phyloP scores from a whole-genome alignment of 2,329 filamentous ascomycete species.

The Ophioceras dolichostomum region DNA sequence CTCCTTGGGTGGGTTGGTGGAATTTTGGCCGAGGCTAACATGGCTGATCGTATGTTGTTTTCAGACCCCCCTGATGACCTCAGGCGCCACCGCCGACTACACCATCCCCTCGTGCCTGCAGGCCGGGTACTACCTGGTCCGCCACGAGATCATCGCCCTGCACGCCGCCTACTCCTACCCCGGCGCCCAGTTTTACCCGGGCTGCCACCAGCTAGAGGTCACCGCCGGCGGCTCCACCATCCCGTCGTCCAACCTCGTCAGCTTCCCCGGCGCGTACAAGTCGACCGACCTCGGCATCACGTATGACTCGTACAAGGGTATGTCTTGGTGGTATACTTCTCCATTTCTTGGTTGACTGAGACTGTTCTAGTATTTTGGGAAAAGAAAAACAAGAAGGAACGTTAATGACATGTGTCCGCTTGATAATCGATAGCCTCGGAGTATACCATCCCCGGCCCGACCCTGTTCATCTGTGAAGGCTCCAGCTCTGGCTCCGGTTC shows the following conservation, averaged over 20 bases:
- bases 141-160: slow-evolving; percentile 44
- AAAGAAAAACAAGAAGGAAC: not conserved
- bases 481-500: not conserved
- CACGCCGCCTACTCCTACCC: slow-evolving; percentile 34
- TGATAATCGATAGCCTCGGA: not conserved
- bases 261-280: slow-evolving; percentile 22
- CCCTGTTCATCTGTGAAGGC: not conserved
- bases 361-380: no score
- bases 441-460: not conserved
- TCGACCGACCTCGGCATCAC: not conserved
- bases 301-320: not conserved
- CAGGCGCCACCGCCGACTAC: slow-evolving; percentile 24
- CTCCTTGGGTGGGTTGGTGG: no score
- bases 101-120: slow-evolving; percentile 39
- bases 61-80: not conserved
- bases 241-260: slow-evolving; percentile 14
- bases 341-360: not conserved
- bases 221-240: slow-evolving; percentile 14
- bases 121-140: slow-evolving; percentile 43
- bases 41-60: no score
- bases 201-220: slow-evolving; percentile 24
- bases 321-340: not conserved
- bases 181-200: slow-evolving; percentile 32
- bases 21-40: no score
- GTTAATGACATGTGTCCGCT: not conserved